A percentile compares a stretch with the other conserved stretches of the same genome.
Evolutionary conservation across 306 rosid species (phyloP).

Genomic region (Cicer arietinum): DNA sequence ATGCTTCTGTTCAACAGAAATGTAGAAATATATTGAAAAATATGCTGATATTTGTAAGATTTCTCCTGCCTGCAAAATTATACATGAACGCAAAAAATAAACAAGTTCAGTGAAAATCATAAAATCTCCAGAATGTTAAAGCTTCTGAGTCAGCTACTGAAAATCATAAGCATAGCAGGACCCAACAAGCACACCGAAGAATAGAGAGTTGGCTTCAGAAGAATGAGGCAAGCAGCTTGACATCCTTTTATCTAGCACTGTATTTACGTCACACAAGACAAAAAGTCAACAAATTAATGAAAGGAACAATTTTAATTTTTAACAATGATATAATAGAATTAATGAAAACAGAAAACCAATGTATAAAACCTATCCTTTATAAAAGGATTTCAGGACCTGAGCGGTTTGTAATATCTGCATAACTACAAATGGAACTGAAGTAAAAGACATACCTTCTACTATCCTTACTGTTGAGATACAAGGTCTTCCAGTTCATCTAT

Average conservation of each 20-base stretch:
- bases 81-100: constrained; percentile 43
- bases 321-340: constrained; percentile 15
- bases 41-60: constrained; percentile 32
- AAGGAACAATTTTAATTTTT: not conserved
- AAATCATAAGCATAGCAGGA: constrained; percentile 33
- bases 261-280: constrained; percentile 36
- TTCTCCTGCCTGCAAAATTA: constrained; percentile 40
- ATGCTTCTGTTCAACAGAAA: constrained; percentile 24
- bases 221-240: constrained; percentile 39
- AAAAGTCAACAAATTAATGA: constrained; percentile 34
- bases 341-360: constrained; percentile 15
- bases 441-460: constrained; percentile 44
- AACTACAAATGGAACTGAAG: constrained; percentile 33
- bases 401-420: constrained; percentile 16
- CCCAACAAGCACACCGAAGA: constrained; percentile 31
- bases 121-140: constrained; percentile 37
- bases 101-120: constrained; percentile 35
- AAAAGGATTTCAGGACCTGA: constrained; percentile 37
- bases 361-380: not conserved
- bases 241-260: constrained; percentile 44
- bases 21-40: constrained; percentile 38
- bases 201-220: constrained; percentile 40
- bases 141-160: constrained; percentile 34
- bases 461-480: constrained; percentile 52
- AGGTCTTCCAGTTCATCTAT: constrained; percentile 79